Percentiles rank a stretch among this genome's conserved stretches.
phyloP scores from a whole-genome alignment of 2,329 filamentous ascomycete genomes.

The Nothomitra cinnamomea region DNA sequence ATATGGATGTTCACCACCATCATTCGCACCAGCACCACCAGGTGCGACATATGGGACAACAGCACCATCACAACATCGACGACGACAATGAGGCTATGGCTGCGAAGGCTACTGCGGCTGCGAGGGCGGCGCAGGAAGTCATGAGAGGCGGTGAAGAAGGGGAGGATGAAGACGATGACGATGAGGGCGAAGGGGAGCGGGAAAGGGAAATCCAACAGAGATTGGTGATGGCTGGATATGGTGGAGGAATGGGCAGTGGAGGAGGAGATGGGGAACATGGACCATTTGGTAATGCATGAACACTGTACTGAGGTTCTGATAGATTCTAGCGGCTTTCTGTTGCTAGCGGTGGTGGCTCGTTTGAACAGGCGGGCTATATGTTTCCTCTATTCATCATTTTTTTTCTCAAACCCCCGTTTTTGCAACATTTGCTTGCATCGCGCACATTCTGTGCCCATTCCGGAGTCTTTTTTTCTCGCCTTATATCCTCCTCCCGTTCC shows the following conservation, averaged over 20 bases:
- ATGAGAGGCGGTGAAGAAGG: background rate
- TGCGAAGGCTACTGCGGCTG: background rate
- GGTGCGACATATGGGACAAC: background rate
- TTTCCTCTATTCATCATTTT: no score
- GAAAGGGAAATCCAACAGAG: background rate
- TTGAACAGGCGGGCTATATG: no score
- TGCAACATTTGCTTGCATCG: no score
- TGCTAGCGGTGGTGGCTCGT: no score
- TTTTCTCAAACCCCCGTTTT: no score
- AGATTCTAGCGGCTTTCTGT: no score
- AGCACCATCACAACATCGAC: background rate
- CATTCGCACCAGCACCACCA: background rate
- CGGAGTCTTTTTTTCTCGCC: no score
- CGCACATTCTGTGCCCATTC: no score
- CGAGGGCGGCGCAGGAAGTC: constrained; percentile 2
- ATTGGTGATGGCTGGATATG: background rate
- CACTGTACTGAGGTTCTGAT: no score
- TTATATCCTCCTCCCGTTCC: no score
- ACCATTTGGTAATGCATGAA: no score
- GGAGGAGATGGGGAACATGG: constrained; percentile 13
- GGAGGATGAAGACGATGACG: background rate
- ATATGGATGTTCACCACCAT: constrained; percentile 12
- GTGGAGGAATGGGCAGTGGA: constrained; percentile 4
- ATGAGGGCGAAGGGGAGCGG: constrained; percentile 4
- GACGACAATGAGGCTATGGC: constrained; percentile 1